Evolutionary conservation across 768 basidiomycete species (phyloP), one percentile per base, ranked within the genome.

Genomic region (Pisolithus albus): DNA sequence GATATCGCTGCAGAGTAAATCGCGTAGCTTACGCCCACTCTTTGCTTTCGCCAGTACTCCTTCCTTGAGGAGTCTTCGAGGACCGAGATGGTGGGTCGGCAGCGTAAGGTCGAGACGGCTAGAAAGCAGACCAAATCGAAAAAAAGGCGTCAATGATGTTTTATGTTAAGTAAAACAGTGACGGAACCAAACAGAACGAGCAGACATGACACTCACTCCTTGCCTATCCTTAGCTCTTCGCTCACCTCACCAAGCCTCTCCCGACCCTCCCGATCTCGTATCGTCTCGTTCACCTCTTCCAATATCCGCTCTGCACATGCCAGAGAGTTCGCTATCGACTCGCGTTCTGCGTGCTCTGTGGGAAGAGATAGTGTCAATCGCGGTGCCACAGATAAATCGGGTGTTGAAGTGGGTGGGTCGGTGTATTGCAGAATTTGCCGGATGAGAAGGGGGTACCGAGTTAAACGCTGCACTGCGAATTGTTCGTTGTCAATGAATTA

Each of bases 401-500:
- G 41, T 2, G 39, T 30, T 1, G 41, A 13, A 13, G 80, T 79
- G 1, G 72, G 68, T 28, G 48, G 54, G 23, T 86, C 82, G 2
- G 92, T 93, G 63, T 93, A 89, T 19, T 84, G 78, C 23, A 91
- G 64, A 56, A 96, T 89, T 69, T 91, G 88, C 49, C 83, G 83
- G 56, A 97, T 83, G 30, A 97, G 75, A 0, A 99, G 74, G 0
- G 95, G 95, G 63, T 98, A 99, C 51, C 92, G 78, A 0, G 95
- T 96, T 51, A 97, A 84, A 8, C 95, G 84, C 81, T 96, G 92
- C 92, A 94, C 90, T 92, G 54, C 26, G n/a, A 39, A 13, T 34
- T 8, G 8, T 28, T 21, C 38, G 30, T 23, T 23, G 21, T 39
- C n/a, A 26, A 6, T 19, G 36, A 15, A 5, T 30, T 26, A 7